phyloP scores from a whole-genome alignment of 2,329 filamentous ascomycete species.

The Fonsecaea multimorphosa region DNA sequence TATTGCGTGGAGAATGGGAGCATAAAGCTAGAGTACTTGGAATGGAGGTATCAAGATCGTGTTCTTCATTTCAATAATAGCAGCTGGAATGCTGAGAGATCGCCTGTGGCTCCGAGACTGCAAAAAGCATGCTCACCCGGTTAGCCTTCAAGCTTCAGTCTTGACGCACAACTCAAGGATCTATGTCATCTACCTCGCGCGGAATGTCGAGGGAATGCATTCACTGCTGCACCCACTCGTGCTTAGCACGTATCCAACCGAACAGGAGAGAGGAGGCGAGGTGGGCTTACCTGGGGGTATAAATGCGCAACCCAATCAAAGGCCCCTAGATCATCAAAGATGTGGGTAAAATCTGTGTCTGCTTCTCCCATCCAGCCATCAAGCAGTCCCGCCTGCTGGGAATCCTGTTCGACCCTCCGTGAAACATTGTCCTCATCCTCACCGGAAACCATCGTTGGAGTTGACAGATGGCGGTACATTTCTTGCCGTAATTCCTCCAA shows the following conservation, averaged over 20 bases:
- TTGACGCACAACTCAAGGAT: neutral
- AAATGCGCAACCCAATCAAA: neutral
- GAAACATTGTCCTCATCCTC: neutral
- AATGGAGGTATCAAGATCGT: neutral
- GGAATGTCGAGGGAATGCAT: neutral
- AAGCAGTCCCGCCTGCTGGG: neutral
- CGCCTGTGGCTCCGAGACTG: neutral
- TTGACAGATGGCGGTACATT: neutral
- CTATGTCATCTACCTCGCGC: neutral
- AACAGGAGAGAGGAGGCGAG: neutral
- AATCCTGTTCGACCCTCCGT: neutral
- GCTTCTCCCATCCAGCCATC: conserved; percentile 1
- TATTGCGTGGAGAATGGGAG: conserved; percentile 13
- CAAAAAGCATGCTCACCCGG: neutral
- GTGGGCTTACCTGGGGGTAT: neutral
- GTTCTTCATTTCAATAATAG: neutral
- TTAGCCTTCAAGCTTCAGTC: neutral
- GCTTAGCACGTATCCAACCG: neutral
- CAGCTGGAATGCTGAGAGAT: neutral
- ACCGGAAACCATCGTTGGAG: neutral
- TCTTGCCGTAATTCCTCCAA: conserved; percentile 10
- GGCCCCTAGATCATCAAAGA: neutral
- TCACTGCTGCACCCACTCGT: neutral
- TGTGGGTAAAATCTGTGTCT: neutral
- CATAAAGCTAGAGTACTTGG: neutral